Evolutionary conservation across 2,329 filamentous ascomycete genomes (phyloP), one percentile per base, ranked within the genome.

Genomic region (Capronia americana): DNA sequence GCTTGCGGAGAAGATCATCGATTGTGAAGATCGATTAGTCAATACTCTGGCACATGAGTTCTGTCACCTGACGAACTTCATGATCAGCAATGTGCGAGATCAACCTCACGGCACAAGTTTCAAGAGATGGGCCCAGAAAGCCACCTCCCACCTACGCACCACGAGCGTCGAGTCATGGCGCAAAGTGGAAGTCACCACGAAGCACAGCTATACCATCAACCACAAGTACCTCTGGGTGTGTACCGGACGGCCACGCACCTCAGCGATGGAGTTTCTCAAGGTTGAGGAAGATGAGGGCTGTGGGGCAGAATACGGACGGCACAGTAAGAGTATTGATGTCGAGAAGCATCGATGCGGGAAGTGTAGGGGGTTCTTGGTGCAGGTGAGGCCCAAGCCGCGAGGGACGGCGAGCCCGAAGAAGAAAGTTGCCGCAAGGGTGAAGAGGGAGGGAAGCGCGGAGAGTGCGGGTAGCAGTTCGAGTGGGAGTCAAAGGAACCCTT

Each of bases 1-100:
- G 76, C 86, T 98, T 2, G 92, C 93, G 0, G 88, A 92, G 62
- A 96, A 96, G 76, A 89, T 97, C 55, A 93, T 98, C 68, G 88
- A 92, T 75, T 86, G 90, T 73, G 87, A 91, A 71, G 79, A 90
- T 65, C 87, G 92, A 2, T 85, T 98, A 1, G 84, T 95, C 69
- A 97, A 97, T 77, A 93, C 95, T 0, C 80, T 98, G n/a, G 92
- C 94, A 0, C 95, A 99, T 77, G 95, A 99, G 74, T 98, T 95
- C 81, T 98, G 95, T 77, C 95, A 99, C 75, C 81, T 98, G 1
- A 90, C 92, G 51, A 96, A 93, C 73, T 97, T 94, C 77, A 96
- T 98, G 88, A 82, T 98, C 69, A 89, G 85, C 57, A 87, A 89
- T 41, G 82, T 93, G 41, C 89, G 87, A 51, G 88, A 88, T 63